Evolutionary conservation across 495 filamentous ascomycete species (phyloP).

Genomic region (Tuber umbilicatum): DNA sequence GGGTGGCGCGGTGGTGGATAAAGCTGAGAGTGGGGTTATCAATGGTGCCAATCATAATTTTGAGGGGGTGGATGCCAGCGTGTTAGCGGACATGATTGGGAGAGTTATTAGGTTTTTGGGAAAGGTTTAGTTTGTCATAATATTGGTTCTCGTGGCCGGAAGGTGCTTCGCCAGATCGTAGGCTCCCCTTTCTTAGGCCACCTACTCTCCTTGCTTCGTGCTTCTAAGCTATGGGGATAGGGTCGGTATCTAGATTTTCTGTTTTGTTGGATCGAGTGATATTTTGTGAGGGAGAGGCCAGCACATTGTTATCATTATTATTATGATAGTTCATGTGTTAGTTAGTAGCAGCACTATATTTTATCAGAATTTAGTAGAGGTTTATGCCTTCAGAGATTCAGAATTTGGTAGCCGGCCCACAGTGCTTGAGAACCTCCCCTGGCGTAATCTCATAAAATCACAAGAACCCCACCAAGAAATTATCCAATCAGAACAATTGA

Average conservation of each 20-base stretch:
- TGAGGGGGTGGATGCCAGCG: slow-evolving; percentile 46
- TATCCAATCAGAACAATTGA: neutral
- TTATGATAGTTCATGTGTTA: neutral
- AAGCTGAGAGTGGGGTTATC: slow-evolving; percentile 50
- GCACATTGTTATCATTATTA: neutral
- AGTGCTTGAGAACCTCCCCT: neutral
- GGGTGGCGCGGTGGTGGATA: slow-evolving; percentile 49
- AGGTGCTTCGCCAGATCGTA: neutral
- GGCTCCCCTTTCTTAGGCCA: neutral
- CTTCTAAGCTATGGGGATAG: neutral
- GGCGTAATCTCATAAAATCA: neutral
- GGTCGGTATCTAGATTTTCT: neutral
- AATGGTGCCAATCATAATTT: slow-evolving; percentile 59
- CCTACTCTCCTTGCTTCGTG: neutral
- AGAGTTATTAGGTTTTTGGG: slow-evolving; percentile 55
- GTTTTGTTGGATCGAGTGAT: neutral
- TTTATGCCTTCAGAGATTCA: neutral
- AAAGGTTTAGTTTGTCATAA: slow-evolving; percentile 12
- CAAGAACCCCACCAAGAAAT: neutral
- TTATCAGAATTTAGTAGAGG: neutral
- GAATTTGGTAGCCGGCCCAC: neutral
- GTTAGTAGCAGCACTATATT: neutral
- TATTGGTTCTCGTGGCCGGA: neutral
- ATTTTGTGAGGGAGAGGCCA: neutral
- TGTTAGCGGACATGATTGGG: slow-evolving; percentile 49